Base-by-base conservation (phyloP, 2,329 filamentous ascomycete genomes). In the Ascochyta fabae region DNA sequence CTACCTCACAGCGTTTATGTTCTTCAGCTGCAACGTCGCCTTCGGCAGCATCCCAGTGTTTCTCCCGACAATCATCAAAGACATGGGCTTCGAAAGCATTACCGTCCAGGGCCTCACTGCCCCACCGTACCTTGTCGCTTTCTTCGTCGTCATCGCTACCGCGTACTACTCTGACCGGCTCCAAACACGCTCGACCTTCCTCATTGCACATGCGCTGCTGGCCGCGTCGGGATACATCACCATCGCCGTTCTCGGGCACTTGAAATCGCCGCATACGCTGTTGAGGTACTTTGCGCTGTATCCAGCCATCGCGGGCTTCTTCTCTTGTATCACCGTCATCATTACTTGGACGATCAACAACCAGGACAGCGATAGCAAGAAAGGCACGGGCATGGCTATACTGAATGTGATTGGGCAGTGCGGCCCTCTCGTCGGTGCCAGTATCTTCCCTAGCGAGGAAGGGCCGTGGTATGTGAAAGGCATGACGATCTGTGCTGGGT, bases 311-410 rank as follows among this genome's bases (percentile, higher is more conserved):
- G 79, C 86, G 0, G 92, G 92, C 4, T 95, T 96, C 86, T 96
- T 96, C 80, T 87, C 85, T 56, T 89, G 91, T 19, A 89, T 96
- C 53, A 92, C 91, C 0, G 82, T 96, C 29, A 88, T 93, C 63
- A 90, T 96, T 53, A 89, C 91, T 1, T 96, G 92, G 92, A 91
- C 85, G 33, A 85, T 96, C 69, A 96, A 96, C 71, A 96, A 96
- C 74, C 90, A 95, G 70, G 78, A 83, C 48, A 86, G 81, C 12
- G 85, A 88, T 58, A 85, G 84, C 47, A 84, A 86, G 6, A 89
- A 90, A 62, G 91, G 91, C 0, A 86, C 86, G 1, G 91, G 89
- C 1, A 90, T 96, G 67, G 91, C 89, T 1, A 81, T 96, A 29
- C 75, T 97, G 69, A 93, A 96, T 74, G 68, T 92, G 33, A 82